Evolutionary conservation across 768 basidiomycete genomes (phyloP).

Genomic region (Stropharia rugosoannulata): DNA sequence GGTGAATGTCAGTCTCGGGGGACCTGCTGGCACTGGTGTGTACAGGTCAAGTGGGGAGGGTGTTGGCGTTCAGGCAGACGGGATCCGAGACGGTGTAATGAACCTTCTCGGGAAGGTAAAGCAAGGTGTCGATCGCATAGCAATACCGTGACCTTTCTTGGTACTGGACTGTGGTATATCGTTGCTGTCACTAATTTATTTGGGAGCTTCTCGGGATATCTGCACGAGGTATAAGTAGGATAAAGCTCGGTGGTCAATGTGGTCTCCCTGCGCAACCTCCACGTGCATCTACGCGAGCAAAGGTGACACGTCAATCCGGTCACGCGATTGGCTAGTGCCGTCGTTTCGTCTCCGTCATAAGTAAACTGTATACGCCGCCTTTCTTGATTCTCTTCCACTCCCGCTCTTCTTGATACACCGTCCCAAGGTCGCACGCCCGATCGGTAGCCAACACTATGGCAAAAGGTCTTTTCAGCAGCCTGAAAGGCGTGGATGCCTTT

Average conservation of each 20-base stretch:
- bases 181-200: constrained; percentile 10
- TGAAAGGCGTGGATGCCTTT: constrained; percentile 97
- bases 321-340: constrained; percentile 24
- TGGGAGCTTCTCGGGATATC: constrained; percentile 10
- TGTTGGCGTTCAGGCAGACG: constrained; percentile 79
- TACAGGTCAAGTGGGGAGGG: constrained; percentile 80
- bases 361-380: constrained; percentile 8
- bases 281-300: constrained; percentile 24
- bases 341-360: constrained; percentile 18
- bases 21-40: constrained; percentile 76
- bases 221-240: constrained; percentile 14
- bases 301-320: constrained; percentile 38
- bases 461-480: constrained; percentile 69
- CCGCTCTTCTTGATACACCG: constrained; percentile 13
- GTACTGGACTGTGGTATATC: constrained; percentile 1
- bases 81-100: constrained; percentile 85
- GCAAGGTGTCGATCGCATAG: constrained; percentile 74
- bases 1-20: constrained; percentile 93
- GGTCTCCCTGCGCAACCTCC: constrained; percentile 11
- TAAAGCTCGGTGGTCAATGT: constrained; percentile 25
- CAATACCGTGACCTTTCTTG: constrained; percentile 33
- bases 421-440: constrained; percentile 32
- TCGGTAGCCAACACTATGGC: constrained; percentile 55
- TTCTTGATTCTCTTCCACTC: constrained; percentile 19
- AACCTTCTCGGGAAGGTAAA: constrained; percentile 88